phyloP scores from a whole-genome alignment of 2,329 filamentous ascomycete species.

The Aaosphaeria arxii region DNA sequence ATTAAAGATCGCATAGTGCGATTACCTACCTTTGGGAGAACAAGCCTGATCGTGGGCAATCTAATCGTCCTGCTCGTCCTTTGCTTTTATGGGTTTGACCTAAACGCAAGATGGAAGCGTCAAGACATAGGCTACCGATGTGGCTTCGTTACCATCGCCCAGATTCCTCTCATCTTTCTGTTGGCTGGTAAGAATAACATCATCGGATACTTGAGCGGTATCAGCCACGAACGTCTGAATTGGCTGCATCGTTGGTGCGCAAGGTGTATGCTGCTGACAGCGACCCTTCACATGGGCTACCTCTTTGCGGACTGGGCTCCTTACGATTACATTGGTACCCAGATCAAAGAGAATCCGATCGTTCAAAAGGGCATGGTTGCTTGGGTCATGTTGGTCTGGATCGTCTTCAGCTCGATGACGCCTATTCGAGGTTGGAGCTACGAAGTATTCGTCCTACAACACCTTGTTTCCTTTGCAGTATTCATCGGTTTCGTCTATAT shows the following conservation, averaged over 20 bases:
- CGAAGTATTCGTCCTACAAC: constrained; percentile 68
- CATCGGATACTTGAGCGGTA: constrained; percentile 60
- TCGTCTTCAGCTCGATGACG: constrained; percentile 59
- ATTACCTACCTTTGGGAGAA: constrained; percentile 39
- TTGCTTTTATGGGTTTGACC: constrained; percentile 55
- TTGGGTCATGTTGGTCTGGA: constrained; percentile 66
- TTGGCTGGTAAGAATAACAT: constrained; percentile 56
- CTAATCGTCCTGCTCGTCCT: constrained; percentile 52
- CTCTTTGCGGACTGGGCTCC: constrained; percentile 64
- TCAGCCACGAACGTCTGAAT: constrained; percentile 67
- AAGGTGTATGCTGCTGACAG: constrained; percentile 65
- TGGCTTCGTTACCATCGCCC: constrained; percentile 52
- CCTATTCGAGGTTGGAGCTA: constrained; percentile 66
- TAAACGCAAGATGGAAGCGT: constrained; percentile 48
- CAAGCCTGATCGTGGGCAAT: constrained; percentile 45
- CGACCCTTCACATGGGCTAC: constrained; percentile 67
- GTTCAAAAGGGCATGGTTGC: constrained; percentile 66
- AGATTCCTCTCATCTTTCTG: constrained; percentile 56
- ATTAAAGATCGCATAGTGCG: constrained; percentile 34
- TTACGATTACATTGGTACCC: constrained; percentile 57
- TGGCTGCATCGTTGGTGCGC: constrained; percentile 74
- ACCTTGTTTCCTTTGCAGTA: constrained; percentile 59
- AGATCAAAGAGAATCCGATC: constrained; percentile 61
- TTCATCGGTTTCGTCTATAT: constrained; percentile 63
- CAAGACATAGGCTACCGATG: constrained; percentile 57